Evolutionary conservation across 2,329 filamentous ascomycete genomes (phyloP).

Genomic region (Metarhizium album): DNA sequence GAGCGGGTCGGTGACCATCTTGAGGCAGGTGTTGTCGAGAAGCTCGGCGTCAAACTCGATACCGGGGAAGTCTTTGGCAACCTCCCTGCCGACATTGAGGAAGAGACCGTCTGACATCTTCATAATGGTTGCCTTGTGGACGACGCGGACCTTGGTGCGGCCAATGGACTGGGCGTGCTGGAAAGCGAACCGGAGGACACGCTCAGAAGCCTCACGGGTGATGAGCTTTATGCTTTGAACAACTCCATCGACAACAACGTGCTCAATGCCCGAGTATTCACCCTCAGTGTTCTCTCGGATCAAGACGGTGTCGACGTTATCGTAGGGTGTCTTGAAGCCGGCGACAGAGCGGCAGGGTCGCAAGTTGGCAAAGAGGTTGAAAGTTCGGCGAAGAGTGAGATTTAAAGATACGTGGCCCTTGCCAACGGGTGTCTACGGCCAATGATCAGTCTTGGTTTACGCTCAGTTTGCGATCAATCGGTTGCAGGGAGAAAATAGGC

Average conservation of each 20-base stretch:
- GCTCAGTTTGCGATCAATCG: background rate
- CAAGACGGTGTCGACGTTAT: constrained; percentile 90
- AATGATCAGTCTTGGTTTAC: background rate
- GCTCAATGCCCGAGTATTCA: constrained; percentile 98
- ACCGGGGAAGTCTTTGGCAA: constrained; percentile 89
- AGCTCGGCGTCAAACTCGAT: constrained; percentile 97
- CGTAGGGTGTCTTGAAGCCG: constrained; percentile 97
- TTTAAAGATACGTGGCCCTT: constrained; percentile 99
- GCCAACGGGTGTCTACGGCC: constrained; percentile 71
- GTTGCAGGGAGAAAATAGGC: background rate
- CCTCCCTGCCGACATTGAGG: constrained; percentile 72
- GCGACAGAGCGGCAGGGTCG: constrained; percentile 94
- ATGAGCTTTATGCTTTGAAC: constrained; percentile 99
- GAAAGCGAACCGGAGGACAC: constrained; percentile 94
- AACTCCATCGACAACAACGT: constrained; percentile 93
- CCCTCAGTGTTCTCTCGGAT: constrained; percentile 99
- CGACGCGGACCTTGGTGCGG: constrained; percentile 91
- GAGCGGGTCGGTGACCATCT: constrained; percentile 92
- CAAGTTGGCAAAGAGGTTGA: constrained; percentile 99
- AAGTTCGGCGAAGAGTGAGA: constrained; percentile 94
- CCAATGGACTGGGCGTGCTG: constrained; percentile 91
- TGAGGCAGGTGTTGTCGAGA: constrained; percentile 97
- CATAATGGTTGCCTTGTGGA: constrained; percentile 99
- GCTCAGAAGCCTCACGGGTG: constrained; percentile 86
- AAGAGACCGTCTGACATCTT: constrained; percentile 99